Evolutionary conservation across 192 early-diverging fungal species (phyloP).

Genomic region (Podila minutissima): DNA sequence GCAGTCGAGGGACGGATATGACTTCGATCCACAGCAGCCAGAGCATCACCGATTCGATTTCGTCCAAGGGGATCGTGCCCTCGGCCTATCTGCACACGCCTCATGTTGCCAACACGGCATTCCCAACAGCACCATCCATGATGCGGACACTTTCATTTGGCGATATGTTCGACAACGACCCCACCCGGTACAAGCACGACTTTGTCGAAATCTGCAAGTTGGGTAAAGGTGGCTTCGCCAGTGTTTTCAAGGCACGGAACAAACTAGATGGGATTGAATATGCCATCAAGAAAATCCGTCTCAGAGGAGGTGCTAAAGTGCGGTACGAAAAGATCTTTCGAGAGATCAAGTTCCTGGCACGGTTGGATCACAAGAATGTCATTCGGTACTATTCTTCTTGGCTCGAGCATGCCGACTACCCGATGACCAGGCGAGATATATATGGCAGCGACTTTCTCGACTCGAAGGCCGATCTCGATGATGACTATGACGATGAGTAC

Average conservation of each 20-base stretch:
- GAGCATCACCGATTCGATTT: constrained; percentile 14
- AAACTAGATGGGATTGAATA: constrained; percentile 90
- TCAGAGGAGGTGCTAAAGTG: constrained; percentile 61
- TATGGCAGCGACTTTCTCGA: constrained; percentile 20
- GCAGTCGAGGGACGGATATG: constrained; percentile 8
- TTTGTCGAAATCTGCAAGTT: constrained; percentile 82
- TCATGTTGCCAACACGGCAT: background rate
- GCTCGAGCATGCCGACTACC: constrained; percentile 76
- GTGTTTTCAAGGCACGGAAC: constrained; percentile 84
- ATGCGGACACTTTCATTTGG: constrained; percentile 53
- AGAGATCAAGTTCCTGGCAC: constrained; percentile 90
- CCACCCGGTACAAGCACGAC: constrained; percentile 82
- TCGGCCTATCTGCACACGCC: constrained; percentile 19
- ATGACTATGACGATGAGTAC: constrained; percentile 40
- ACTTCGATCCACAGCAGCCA: constrained; percentile 12
- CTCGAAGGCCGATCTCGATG: constrained; percentile 43
- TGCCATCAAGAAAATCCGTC: constrained; percentile 88
- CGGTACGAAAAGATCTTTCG: constrained; percentile 82
- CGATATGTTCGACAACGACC: constrained; percentile 65
- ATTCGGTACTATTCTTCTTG: constrained; percentile 94
- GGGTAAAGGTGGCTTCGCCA: constrained; percentile 94
- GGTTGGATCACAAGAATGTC: constrained; percentile 89
- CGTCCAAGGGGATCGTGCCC: constrained; percentile 15
- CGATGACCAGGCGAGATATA: constrained; percentile 20
- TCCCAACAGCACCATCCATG: constrained; percentile 14